Base-by-base conservation (phyloP, 2,329 filamentous ascomycete genomes). In the Claviceps sp. region DNA sequence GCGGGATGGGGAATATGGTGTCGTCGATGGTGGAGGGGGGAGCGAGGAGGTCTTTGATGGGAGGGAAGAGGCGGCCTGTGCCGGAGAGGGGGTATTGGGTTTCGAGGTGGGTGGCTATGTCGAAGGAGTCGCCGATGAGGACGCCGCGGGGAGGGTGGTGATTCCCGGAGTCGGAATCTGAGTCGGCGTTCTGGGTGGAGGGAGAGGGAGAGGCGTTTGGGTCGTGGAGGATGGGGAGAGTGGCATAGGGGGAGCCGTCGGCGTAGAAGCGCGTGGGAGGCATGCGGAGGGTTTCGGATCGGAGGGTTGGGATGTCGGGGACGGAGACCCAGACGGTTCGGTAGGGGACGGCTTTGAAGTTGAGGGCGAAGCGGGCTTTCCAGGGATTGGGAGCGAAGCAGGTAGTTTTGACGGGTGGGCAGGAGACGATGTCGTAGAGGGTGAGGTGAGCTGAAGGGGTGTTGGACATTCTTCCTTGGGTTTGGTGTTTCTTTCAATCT, bases 71-170 rank as follows among this genome's bases (percentile, higher is more conserved):
- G 46, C 70, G 62, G 0, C 71, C 70, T 1, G 60, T 66, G 44
- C 52, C 52, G 5, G 48, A 43, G 34, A 63, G 53, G 0, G 78
- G 76, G 51, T 77, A 81, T 0, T 61, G 69, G 1, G 70, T 64
- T 24, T 84, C 72, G 2, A 85, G 69, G 58, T 82, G 77, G 26
- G 74, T 63, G 6, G 81, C 82, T 54, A 85, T 85, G 50, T 84
- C 81, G 59, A 83, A 82, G 2, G 79, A 79, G 64, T 85, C 82
- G 5, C 81, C 81, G 2, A 84, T 52, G 0, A 68, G 49, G 0
- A 63, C 54, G 5, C 59, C 60, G 30, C 9, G 0, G 71, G 74
- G 18, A 58, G 52, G 0, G 1, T 20, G 40, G 3, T 18, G 14
- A 5, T 18, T 4, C 1, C n/a, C 18, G 9, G 30, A 8, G 9